A percentile compares a stretch with the other conserved stretches of the same genome.
These are phyloP conservation scores for Porodaedalea pini DNA, from an alignment of 1,284 basidiomycete genomes.

Conservation along the genomic window DNA sequence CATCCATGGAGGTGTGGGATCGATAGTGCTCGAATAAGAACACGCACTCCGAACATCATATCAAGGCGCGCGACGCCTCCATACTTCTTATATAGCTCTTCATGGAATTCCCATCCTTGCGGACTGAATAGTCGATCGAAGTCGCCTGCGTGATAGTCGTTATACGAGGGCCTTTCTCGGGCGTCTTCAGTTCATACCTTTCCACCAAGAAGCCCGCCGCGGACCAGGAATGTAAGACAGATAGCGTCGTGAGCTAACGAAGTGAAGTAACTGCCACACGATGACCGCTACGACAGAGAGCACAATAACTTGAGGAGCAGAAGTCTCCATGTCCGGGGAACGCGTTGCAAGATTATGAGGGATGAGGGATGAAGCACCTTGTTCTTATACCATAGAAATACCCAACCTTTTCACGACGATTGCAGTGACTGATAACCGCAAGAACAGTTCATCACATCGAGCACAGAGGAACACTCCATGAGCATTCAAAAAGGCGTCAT, in stretches of 20 bases:
- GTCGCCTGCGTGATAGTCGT: neutral
- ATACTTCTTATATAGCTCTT: neutral
- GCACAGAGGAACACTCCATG: too few species aligned
- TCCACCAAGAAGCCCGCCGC: constrained; percentile 1
- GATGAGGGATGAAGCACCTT: too few species aligned
- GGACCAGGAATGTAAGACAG: constrained; percentile 11
- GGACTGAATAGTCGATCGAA: constrained; percentile 2
- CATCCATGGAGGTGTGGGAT: too few species aligned
- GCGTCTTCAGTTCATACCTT: constrained; percentile 2
- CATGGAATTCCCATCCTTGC: constrained; percentile 7
- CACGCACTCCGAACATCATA: constrained; percentile 49
- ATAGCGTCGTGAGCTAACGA: constrained; percentile 6
- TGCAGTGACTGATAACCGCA: too few species aligned
- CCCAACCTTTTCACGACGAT: too few species aligned
- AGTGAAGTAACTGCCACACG: neutral
- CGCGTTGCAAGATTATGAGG: too few species aligned
- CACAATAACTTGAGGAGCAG: constrained; percentile 1
- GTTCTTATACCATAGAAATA: too few species aligned
- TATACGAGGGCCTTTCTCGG: neutral
- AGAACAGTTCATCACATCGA: too few species aligned
- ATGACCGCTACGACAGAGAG: neutral
- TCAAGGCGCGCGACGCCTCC: constrained; percentile 41
- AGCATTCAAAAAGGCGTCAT: too few species aligned
- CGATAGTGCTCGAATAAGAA: neutral
- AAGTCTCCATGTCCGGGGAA: too few species aligned